These are phyloP conservation scores for Gelatoporia subvermispora DNA, from an alignment of 768 basidiomycete genomes.

Conservation along the genomic window DNA sequence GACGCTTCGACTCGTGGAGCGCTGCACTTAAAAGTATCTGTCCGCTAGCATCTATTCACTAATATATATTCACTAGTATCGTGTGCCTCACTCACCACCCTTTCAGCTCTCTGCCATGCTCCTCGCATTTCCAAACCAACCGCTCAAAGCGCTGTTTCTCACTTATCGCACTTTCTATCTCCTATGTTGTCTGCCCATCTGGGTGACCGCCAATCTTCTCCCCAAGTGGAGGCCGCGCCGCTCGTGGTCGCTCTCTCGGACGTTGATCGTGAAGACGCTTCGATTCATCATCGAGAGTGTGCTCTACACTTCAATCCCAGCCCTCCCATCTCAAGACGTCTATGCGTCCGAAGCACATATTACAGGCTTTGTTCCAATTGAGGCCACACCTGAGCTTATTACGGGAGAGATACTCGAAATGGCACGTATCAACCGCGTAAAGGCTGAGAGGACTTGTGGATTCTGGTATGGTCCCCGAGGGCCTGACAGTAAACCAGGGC, in stretches of 20 bases:
- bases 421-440: constrained; percentile 25
- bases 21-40: no score
- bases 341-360: not conserved
- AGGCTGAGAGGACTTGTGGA: constrained; percentile 27
- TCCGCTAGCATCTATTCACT: no score
- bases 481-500: constrained; percentile 10
- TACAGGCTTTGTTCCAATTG: constrained; percentile 26
- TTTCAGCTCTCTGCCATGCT: no score
- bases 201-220: constrained; percentile 1
- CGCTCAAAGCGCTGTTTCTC: not conserved
- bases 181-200: constrained; percentile 3
- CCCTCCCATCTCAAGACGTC: not conserved
- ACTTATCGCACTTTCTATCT: not conserved
- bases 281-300: not conserved
- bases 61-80: no score
- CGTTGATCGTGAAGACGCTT: constrained; percentile 1
- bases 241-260: constrained; percentile 7
- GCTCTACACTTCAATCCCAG: not conserved
- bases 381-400: constrained; percentile 28
- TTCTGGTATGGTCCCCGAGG: constrained; percentile 30
- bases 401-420: constrained; percentile 25
- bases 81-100: no score
- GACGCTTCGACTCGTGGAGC: no score
- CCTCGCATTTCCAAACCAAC: not conserved
- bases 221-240: constrained; percentile 2